Percentiles rank a stretch among this genome's conserved stretches.
These are phyloP conservation scores for Blastocrithidia nonstop DNA, from an alignment of 208 protist species.

Conservation along the genomic window DNA sequence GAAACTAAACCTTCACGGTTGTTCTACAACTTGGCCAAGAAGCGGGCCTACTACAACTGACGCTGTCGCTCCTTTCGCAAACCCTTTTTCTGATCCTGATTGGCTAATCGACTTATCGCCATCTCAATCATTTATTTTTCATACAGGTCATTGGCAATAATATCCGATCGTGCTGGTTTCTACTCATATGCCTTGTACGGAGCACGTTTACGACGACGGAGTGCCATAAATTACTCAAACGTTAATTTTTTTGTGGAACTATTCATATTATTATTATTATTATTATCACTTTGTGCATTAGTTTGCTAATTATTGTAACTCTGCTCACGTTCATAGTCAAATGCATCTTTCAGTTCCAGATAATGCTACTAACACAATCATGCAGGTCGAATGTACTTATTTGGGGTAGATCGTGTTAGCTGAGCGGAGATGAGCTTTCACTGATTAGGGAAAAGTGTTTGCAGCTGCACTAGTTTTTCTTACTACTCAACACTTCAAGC, in stretches of 20 bases:
- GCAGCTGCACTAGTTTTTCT: slow-evolving; percentile 97
- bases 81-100: slow-evolving; percentile 99
- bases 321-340: slow-evolving; percentile 51
- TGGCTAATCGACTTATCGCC: slow-evolving; percentile 98
- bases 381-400: slow-evolving; percentile 91
- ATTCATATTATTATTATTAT: slow-evolving; percentile 10
- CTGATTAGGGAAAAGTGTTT: slow-evolving; percentile 96
- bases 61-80: slow-evolving; percentile 96
- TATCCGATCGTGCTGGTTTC: slow-evolving; percentile 91
- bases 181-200: slow-evolving; percentile 88
- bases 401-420: slow-evolving; percentile 24
- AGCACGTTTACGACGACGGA: slow-evolving; percentile 37
- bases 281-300: slow-evolving; percentile 3
- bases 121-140: slow-evolving; percentile 98
- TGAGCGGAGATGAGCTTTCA: slow-evolving; percentile 96
- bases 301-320: slow-evolving; percentile 5
- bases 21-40: slow-evolving; percentile 95
- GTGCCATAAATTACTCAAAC: slow-evolving; percentile 58
- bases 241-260: slow-evolving; percentile 7
- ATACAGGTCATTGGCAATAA: slow-evolving; percentile 95
- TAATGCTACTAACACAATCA: slow-evolving; percentile 98
- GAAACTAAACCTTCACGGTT: slow-evolving; percentile 93
- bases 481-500: slow-evolving; percentile 99
- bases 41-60: slow-evolving; percentile 95
- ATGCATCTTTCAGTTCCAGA: slow-evolving; percentile 89